Evolutionary conservation across 257 asterid genomes (phyloP), one percentile per base, ranked within the genome.

Genomic region (Euphrasia confusa): DNA sequence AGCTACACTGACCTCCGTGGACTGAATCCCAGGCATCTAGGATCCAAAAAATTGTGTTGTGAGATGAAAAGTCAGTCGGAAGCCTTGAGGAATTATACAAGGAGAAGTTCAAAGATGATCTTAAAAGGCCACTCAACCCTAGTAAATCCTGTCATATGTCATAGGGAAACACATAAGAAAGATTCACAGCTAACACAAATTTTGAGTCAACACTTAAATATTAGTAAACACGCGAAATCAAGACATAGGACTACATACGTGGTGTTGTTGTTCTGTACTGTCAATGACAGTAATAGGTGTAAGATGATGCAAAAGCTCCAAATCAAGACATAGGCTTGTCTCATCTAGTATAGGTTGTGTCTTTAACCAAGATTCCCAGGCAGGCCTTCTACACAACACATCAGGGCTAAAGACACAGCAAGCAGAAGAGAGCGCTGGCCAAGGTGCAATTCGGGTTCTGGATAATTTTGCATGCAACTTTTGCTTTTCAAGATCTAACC

Each of bases 21-120:
- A 78, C 78, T 0, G 80, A 75, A 60, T 63, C 72, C 95, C 87
- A 74, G 60, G 95, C 95, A 65, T 80, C 99, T 47, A 83, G 33
- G 58, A 89, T 85, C 96, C 97, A 93, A 44, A 87, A 64, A 63
- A 93, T 66, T 63, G 79, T 87, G 60, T 87, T 93, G 69, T 89
- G 96, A 49, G 95, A 89, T 60, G 78, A 54, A 68, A 85, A 80
- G 71, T 93, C 95, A 59, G 84, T 77, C 13, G 89, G 92, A 66
- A 87, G 78, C 82, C 96, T 84, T 63, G 97, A 79, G 3, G 97
- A 84, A 77, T 74, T 75, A 47, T 65, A 68, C 72, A 85, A 58
- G 28, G 90, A 78, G 77, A 87, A 82, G 45, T 72, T 60, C 82
- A 83, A 52, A 58, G 86, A 76, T 39, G 81, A 74, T 64, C 77